Evolutionary conservation across 176 grass and related monocot species (phyloP).

Genomic region (Otatea glauca): DNA sequence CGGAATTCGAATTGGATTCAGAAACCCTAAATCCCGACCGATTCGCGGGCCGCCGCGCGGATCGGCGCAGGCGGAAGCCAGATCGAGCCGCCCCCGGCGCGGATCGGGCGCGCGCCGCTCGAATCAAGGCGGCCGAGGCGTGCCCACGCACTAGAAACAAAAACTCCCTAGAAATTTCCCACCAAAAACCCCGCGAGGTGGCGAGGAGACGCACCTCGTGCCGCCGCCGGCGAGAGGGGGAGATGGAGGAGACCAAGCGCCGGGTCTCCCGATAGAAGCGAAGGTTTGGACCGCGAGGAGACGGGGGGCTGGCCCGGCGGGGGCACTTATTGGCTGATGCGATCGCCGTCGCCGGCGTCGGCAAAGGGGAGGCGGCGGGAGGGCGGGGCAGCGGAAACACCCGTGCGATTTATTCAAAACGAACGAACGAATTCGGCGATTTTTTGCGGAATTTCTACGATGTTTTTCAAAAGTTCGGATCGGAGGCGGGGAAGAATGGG

Average conservation of each 20-base stretch:
- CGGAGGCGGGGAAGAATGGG: constrained; percentile 25
- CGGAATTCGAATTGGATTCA: constrained; percentile 34
- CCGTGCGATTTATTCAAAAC: constrained; percentile 60
- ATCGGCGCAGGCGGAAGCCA: constrained; percentile 47
- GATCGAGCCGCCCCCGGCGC: constrained; percentile 53
- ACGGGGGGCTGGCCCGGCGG: not conserved
- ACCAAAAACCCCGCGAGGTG: constrained; percentile 41
- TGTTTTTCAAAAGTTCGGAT: constrained; percentile 48
- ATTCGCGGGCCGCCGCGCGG: constrained; percentile 26
- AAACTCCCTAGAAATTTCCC: not conserved
- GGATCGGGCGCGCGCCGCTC: constrained; percentile 47
- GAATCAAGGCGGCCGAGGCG: constrained; percentile 7
- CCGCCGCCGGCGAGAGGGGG: constrained; percentile 37
- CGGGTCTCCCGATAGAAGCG: constrained; percentile 29
- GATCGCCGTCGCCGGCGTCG: constrained; percentile 49
- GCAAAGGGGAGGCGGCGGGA: constrained; percentile 19
- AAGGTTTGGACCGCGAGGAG: constrained; percentile 35
- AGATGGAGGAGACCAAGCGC: constrained; percentile 33
- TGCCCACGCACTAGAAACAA: not conserved
- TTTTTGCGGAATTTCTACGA: constrained; percentile 37
- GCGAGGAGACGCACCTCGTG: constrained; percentile 62
- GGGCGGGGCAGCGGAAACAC: constrained; percentile 35
- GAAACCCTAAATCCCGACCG: constrained; percentile 55
- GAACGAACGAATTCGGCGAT: constrained; percentile 33
- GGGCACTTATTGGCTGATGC: constrained; percentile 7